These are phyloP conservation scores for Chalaropsis thielavioides DNA, from an alignment of 2,329 filamentous ascomycete genomes.

Conservation along the genomic window DNA sequence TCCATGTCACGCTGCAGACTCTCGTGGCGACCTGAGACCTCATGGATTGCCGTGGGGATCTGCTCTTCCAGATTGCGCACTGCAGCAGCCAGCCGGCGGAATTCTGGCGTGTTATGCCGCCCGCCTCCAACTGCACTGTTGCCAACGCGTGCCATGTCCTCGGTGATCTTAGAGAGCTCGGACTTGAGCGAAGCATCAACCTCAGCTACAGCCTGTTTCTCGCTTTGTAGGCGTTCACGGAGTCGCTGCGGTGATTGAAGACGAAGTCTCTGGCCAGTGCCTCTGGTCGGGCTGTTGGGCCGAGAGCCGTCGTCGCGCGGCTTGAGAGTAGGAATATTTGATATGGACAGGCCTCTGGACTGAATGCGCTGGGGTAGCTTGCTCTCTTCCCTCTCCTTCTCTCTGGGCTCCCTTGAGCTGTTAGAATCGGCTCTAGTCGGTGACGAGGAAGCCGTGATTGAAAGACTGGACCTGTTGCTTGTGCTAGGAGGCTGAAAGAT, in stretches of 20 bases:
- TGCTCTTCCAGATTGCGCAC: conserved; percentile 53
- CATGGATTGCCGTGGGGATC: conserved; percentile 44
- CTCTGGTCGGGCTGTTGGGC: conserved; percentile 25
- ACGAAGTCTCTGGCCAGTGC: conserved; percentile 42
- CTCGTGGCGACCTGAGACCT: conserved; percentile 46
- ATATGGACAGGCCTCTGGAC: conserved; percentile 37
- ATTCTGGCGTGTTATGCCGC: conserved; percentile 27
- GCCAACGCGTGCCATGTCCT: conserved; percentile 50
- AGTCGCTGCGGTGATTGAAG: conserved; percentile 60
- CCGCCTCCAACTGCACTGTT: conserved; percentile 24
- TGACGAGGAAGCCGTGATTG: conserved; percentile 16
- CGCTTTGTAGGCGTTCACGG: conserved; percentile 70
- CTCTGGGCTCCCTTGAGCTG: conserved; percentile 7
- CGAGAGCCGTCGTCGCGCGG: conserved; percentile 22
- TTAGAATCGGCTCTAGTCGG: conserved; percentile 18
- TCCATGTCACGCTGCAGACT: conserved; percentile 58
- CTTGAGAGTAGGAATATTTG: conserved; percentile 40
- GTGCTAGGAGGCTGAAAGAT: conserved; percentile 18
- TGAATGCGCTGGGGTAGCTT: conserved; percentile 23
- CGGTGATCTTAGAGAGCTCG: conserved; percentile 65
- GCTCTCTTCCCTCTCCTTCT: conserved; percentile 4
- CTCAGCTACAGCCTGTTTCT: conserved; percentile 59
- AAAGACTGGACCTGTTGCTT: not conserved
- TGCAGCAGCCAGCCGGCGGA: conserved; percentile 39
- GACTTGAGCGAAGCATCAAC: conserved; percentile 55